A percentile compares a stretch with the other conserved stretches of the same genome.
phyloP scores from a whole-genome alignment of 2,329 filamentous ascomycete species.

The Exophiala oligosperma region DNA sequence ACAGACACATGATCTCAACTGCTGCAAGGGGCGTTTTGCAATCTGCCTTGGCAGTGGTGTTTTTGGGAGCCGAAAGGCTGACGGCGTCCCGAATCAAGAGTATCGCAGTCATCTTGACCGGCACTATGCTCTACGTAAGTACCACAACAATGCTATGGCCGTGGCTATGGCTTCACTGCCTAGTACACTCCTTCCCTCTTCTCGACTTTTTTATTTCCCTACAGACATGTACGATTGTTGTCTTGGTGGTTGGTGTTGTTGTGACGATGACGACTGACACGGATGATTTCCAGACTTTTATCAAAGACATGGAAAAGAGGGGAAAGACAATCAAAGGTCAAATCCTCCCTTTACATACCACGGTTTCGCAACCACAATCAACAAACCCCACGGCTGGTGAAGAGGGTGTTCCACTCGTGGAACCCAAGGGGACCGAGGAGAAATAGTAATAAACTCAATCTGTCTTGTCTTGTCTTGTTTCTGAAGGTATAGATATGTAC shows the following conservation, averaged over 20 bases:
- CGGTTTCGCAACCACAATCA: too few species aligned
- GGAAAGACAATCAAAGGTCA: neutral
- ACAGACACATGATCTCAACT: conserved; percentile 1
- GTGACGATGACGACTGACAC: neutral
- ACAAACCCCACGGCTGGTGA: too few species aligned
- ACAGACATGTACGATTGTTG: too few species aligned
- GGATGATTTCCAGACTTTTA: neutral
- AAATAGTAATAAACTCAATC: too few species aligned
- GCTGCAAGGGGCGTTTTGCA: neutral
- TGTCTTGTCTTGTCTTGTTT: too few species aligned
- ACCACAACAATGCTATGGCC: too few species aligned
- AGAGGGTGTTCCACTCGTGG: too few species aligned
- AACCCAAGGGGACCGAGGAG: too few species aligned
- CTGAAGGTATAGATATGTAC: too few species aligned
- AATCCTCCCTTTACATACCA: neutral
- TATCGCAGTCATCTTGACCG: neutral
- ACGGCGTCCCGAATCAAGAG: neutral
- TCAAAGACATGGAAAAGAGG: neutral
- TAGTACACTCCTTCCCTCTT: too few species aligned
- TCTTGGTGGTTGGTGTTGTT: neutral
- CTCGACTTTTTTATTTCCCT: too few species aligned
- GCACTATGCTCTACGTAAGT: conserved; percentile 1
- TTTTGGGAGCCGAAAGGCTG: neutral
- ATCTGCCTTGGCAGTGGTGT: neutral
- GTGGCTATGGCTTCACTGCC: too few species aligned